A percentile compares a stretch with the other conserved stretches of the same genome.
These are phyloP conservation scores for Monilinia fructigena DNA, from an alignment of 2,329 filamentous ascomycete genomes.

Conservation along the genomic window DNA sequence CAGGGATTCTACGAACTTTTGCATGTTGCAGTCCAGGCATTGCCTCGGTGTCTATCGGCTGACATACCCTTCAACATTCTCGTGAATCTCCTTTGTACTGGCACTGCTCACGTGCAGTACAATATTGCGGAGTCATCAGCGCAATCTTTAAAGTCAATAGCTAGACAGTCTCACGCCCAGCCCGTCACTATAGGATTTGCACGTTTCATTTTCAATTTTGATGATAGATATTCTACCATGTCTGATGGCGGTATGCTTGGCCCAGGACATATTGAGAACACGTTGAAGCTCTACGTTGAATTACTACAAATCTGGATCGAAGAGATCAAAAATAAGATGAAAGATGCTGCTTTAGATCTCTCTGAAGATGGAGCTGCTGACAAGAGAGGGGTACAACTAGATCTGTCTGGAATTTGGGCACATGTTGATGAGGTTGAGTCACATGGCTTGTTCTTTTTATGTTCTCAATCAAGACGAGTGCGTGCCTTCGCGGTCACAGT, in stretches of 20 bases:
- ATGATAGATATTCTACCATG: constrained; percentile 96
- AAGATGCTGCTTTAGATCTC: constrained; percentile 65
- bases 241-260: constrained; percentile 97
- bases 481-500: constrained; percentile 90
- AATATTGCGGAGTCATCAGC: constrained; percentile 92
- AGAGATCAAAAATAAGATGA: constrained; percentile 84
- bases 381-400: constrained; percentile 72
- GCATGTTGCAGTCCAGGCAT: constrained; percentile 90
- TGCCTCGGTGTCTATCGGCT: constrained; percentile 88
- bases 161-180: constrained; percentile 86
- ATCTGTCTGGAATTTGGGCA: constrained; percentile 83
- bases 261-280: constrained; percentile 90
- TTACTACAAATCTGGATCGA: constrained; percentile 96
- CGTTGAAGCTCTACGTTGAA: constrained; percentile 87
- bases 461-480: constrained; percentile 89
- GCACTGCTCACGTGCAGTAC: constrained; percentile 89
- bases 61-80: constrained; percentile 91
- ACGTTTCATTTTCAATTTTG: constrained; percentile 97
- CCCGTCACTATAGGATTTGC: constrained; percentile 96
- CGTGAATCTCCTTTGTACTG: constrained; percentile 92
- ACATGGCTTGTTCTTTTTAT: constrained; percentile 94
- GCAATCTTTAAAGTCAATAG: constrained; percentile 91
- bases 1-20: constrained; percentile 94
- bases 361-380: constrained; percentile 63
- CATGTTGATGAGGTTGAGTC: constrained; percentile 97